Base-by-base conservation (phyloP, 2,329 filamentous ascomycete genomes). In the Ophiosphaerella narmari region DNA sequence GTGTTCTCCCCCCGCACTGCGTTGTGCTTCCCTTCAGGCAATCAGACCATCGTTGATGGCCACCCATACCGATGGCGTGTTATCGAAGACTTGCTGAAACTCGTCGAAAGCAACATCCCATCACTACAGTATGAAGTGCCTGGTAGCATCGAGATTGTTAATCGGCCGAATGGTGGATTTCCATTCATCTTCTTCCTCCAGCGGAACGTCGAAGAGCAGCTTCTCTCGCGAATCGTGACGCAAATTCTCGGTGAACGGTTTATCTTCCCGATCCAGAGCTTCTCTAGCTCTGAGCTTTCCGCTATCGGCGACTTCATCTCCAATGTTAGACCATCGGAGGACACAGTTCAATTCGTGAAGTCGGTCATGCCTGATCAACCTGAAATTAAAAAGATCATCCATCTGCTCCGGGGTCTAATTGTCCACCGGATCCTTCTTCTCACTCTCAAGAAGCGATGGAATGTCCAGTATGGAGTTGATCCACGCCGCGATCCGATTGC, bases 331-430 rank as follows among this genome's bases (percentile, higher is more conserved):
- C 56, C 74, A 5, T 23, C 41, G 5, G 5, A 38, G 46, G 3
- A 41, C 34, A 1, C 46, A 55, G 26, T 34, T 64, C 4, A 29
- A 55, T 0, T 49, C 5, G 50, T 76, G 11, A 43, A 57, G 2
- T 40, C 32, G 0, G 34, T 75, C 7, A 74, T 78, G 36, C 50
- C 54, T 4, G 72, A 74, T 21, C 68, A 67, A 4, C 57, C 57
- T n/a, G 41, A 73, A 1, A 82, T 81, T 75, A 73, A 75, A 50
- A 64, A 68, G 11, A 47, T 54, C 0, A 54, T 87, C 0, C 78
- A 84, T 7, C 76, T 89, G 0, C 65, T 91, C 0, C 81, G 87
- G 0, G 88, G 88, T 0, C 71, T 90, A 0, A 64, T 91, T 0
- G 77, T 82, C 0, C 78, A 85, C 46, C 74, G 81, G 0, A 83